Conservation (phyloP, 2,329 filamentous ascomycete genomes). For the Aspergillus ibericus region DNA sequence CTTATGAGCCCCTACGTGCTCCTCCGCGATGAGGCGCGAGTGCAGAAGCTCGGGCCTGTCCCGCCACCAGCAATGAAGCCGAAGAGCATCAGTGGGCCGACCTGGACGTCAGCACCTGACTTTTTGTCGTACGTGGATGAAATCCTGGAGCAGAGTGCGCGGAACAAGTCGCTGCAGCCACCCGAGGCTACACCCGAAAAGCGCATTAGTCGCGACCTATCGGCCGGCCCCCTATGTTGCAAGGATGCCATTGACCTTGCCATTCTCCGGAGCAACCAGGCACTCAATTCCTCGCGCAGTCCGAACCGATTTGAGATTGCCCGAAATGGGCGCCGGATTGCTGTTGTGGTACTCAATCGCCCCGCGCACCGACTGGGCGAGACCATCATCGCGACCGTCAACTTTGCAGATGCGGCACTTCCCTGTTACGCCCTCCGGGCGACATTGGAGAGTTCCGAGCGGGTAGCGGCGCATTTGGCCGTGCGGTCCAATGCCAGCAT, state of each 20-base stretch:
- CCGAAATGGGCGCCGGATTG: constrained; percentile 86
- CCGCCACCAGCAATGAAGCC: constrained; percentile 40
- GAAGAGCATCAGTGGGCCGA: constrained; percentile 42
- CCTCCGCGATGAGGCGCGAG: constrained; percentile 75
- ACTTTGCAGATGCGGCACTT: constrained; percentile 75
- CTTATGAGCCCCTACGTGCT: constrained; percentile 92
- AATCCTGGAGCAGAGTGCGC: constrained; percentile 60
- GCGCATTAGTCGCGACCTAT: constrained; percentile 51
- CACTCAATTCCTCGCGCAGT: constrained; percentile 68
- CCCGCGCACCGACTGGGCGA: constrained; percentile 89
- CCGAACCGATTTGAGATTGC: constrained; percentile 96
- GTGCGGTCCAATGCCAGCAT: constrained; percentile 84
- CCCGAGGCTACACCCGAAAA: constrained; percentile 73
- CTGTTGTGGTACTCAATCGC: constrained; percentile 82
- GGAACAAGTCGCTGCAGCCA: constrained; percentile 56
- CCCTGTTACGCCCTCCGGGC: constrained; percentile 83
- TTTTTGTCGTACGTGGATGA: constrained; percentile 78
- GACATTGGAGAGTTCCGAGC: constrained; percentile 83
- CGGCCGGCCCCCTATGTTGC: constrained; percentile 58
- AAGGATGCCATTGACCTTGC: constrained; percentile 89
- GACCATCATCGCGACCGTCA: constrained; percentile 76
- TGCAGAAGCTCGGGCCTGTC: constrained; percentile 52
- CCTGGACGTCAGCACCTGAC: constrained; percentile 57
- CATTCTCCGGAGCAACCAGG: constrained; percentile 77
- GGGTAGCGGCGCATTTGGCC: constrained; percentile 75